phyloP scores from a whole-genome alignment of 345 rosid genomes.

The Excoecaria agallocha region DNA sequence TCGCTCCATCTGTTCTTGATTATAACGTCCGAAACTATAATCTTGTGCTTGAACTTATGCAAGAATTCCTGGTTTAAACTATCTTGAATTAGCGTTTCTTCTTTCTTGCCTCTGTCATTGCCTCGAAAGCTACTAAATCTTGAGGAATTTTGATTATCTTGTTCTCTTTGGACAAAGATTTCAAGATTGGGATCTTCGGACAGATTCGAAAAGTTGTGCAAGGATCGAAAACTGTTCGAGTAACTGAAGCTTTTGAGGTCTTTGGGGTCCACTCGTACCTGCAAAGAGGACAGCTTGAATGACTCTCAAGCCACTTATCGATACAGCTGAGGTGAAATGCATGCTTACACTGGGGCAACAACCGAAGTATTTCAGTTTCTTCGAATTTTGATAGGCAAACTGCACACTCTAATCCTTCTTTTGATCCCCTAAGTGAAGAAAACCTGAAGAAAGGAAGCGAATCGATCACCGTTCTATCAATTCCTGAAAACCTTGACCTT shows the following conservation, averaged over 20 bases:
- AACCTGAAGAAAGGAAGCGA: slow-evolving; percentile 46
- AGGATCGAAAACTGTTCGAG: slow-evolving; percentile 33
- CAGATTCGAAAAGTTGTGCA: slow-evolving; percentile 25
- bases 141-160: slow-evolving; percentile 25
- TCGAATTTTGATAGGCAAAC: slow-evolving; percentile 45
- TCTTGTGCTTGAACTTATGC: slow-evolving; percentile 49
- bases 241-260: slow-evolving; percentile 26
- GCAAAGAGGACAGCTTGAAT: slow-evolving; percentile 52
- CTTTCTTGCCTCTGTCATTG: slow-evolving; percentile 16
- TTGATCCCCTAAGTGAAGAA: slow-evolving; percentile 40
- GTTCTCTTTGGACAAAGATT: slow-evolving; percentile 38
- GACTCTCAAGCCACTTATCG: slow-evolving; percentile 46
- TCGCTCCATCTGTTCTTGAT: slow-evolving; percentile 52
- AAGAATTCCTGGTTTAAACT: slow-evolving; percentile 10
- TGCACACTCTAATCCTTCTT: slow-evolving; percentile 46
- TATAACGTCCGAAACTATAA: slow-evolving; percentile 38
- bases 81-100: slow-evolving; percentile 21
- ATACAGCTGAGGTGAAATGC: slow-evolving; percentile 47
- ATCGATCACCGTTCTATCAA: slow-evolving; percentile 35
- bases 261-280: slow-evolving; percentile 30
- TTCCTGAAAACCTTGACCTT: slow-evolving; percentile 38
- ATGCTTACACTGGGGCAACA: slow-evolving; percentile 46
- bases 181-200: slow-evolving; percentile 34
- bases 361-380: slow-evolving; percentile 42
- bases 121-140: slow-evolving; percentile 8